Base-by-base conservation (phyloP, 1,284 basidiomycete genomes). In the Puccinia brachypodii region DNA sequence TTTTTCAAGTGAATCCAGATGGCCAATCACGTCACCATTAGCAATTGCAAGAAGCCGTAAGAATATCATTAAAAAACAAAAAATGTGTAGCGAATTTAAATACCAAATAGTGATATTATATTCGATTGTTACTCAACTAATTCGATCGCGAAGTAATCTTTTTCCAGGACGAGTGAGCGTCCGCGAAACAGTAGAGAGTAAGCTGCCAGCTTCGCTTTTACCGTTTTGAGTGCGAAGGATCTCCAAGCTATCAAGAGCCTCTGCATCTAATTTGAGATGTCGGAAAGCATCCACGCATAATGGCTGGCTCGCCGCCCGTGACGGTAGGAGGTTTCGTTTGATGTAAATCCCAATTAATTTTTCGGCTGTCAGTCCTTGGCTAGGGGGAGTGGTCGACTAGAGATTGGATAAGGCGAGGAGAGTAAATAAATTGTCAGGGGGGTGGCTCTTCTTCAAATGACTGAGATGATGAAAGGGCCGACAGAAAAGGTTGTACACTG, bases 91-190 rank as follows among this genome's bases (percentile, higher is more conserved):
- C 36, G 28, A 56, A 31, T 76, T 38, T 50, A 9, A 87, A 90
- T 92, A 92, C 83, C 92, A 89, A 14, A 89, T 87, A 14, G 96
- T 0, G 6, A 9, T 25, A 4, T 1, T n/a, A 14, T 71, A 50
- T 50, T 11, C 9, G 47, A 71, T 31, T 44, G 66, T 40, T 3
- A 77, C 76, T 77, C 62, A 77, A 79, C 76, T 71, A 16, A 79
- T 40, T 36, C 76, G 76, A 71, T 79, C 50, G n/a, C 47, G 44
- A 1, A 79, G n/a, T 9, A 79, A 31, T 58, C 76, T 42, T 53
- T 56, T 79, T 8, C 76, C 76, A 44, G 76, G 76, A 58, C 31
- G n/a, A 40, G 76, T 79, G 33, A 79, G 14, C 31, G 76, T 60
- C 53, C 47, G 44, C 31, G 76, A 69, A 40, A 79, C 16, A 28